A percentile compares a stretch with the other conserved stretches of the same genome.
Evolutionary conservation across 2,329 filamentous ascomycete species (phyloP).

Genomic region (Diaporthe humulicola): DNA sequence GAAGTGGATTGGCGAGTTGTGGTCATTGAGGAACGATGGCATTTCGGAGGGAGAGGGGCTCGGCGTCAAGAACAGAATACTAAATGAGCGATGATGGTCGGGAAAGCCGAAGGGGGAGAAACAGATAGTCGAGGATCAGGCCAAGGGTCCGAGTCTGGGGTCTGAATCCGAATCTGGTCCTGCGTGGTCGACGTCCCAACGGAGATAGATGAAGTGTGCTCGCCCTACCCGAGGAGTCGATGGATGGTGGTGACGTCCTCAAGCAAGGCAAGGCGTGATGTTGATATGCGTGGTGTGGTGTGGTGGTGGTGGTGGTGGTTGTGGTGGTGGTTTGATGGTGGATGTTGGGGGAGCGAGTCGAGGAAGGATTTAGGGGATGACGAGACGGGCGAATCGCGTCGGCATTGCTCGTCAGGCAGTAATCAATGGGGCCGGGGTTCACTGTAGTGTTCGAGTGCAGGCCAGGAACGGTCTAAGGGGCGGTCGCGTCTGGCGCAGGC

Average conservation of each 20-base stretch:
- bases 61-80: constrained; percentile 34
- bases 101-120: neutral
- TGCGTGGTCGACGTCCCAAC: neutral
- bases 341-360: constrained; percentile 24
- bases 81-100: constrained; percentile 36
- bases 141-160: constrained; percentile 2
- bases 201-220: constrained; percentile 20
- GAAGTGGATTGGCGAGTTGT: constrained; percentile 57
- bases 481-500: constrained; percentile 37
- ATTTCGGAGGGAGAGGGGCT: constrained; percentile 48
- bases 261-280: constrained; percentile 26
- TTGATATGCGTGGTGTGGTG: neutral
- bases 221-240: constrained; percentile 34
- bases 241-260: constrained; percentile 31
- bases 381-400: constrained; percentile 34
- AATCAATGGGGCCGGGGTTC: constrained; percentile 14
- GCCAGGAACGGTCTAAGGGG: constrained; percentile 10
- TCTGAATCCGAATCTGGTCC: neutral
- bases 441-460: neutral
- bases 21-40: constrained; percentile 68
- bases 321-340: neutral
- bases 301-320: neutral
- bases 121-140: constrained; percentile 19
- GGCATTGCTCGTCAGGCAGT: constrained; percentile 38
- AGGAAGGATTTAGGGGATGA: constrained; percentile 36